Conservation (phyloP, 257 asterid species). For the Gentiana macrophylla region DNA sequence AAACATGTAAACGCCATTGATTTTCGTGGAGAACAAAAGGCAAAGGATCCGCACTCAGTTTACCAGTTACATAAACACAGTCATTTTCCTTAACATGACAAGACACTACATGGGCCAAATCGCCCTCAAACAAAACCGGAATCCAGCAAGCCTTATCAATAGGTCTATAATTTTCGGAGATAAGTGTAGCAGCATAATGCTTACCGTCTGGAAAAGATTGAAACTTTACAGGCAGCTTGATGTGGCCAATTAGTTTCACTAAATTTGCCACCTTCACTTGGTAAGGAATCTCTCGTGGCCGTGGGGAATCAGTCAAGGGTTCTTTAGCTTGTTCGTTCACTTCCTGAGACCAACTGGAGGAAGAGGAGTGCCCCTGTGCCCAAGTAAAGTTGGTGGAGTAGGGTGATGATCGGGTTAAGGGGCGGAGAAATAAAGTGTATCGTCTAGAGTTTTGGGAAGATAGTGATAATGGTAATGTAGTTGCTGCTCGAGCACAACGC, state of each 20-base stretch:
- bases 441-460: constrained; percentile 18
- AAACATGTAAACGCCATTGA: constrained; percentile 45
- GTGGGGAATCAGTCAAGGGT: constrained; percentile 34
- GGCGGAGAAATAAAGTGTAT: constrained; percentile 15
- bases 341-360: constrained; percentile 17
- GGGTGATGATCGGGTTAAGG: constrained; percentile 8
- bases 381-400: constrained; percentile 11
- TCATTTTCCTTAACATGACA: constrained; percentile 65
- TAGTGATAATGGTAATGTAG: constrained; percentile 15
- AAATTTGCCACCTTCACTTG: constrained; percentile 54
- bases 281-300: constrained; percentile 61
- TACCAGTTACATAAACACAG: constrained; percentile 55
- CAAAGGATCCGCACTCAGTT: constrained; percentile 40
- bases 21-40: constrained; percentile 24
- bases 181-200: constrained; percentile 38
- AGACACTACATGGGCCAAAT: constrained; percentile 55
- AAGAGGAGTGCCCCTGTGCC: constrained; percentile 11
- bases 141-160: constrained; percentile 18
- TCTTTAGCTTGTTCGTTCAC: constrained; percentile 22
- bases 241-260: constrained; percentile 63
- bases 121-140: constrained; percentile 72
- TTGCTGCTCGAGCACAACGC: constrained; percentile 14
- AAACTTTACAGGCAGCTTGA: constrained; percentile 43
- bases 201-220: constrained; percentile 38
- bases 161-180: constrained; percentile 23